phyloP scores from a whole-genome alignment of 208 protist species.

The Borovskyia barvae region DNA sequence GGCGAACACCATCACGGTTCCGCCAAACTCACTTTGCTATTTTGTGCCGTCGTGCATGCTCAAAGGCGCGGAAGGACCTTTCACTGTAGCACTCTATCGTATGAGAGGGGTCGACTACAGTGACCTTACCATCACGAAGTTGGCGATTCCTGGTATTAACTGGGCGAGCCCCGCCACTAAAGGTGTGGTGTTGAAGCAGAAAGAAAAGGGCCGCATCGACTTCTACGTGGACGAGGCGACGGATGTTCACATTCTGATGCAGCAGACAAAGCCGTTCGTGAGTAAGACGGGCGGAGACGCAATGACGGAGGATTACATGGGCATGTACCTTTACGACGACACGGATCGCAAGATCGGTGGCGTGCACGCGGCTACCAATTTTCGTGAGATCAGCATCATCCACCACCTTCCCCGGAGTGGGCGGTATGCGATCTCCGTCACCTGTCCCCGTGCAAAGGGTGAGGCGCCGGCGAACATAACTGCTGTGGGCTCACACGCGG shows the following conservation, averaged over 20 bases:
- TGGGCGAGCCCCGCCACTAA: constrained; percentile 38
- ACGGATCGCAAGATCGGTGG: constrained; percentile 52
- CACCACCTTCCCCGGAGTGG: constrained; percentile 49
- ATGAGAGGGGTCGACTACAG: constrained; percentile 39
- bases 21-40: constrained; percentile 59
- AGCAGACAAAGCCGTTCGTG: constrained; percentile 53
- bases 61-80: constrained; percentile 34
- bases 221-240: constrained; percentile 70
- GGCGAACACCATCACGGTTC: constrained; percentile 52
- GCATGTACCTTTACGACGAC: constrained; percentile 81
- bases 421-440: constrained; percentile 66
- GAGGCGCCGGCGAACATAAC: constrained; percentile 47
- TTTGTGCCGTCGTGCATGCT: constrained; percentile 69
- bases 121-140: constrained; percentile 33
- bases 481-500: constrained; percentile 27
- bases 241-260: constrained; percentile 69
- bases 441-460: constrained; percentile 58
- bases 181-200: constrained; percentile 33
- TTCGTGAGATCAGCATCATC: constrained; percentile 69
- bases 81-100: constrained; percentile 48
- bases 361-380: constrained; percentile 79
- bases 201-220: constrained; percentile 65
- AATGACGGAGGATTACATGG: constrained; percentile 77
- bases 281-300: constrained; percentile 45
- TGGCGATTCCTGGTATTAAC: constrained; percentile 35